Conservation (phyloP, 257 asterid species). For the Capsicum rhomboideum region DNA sequence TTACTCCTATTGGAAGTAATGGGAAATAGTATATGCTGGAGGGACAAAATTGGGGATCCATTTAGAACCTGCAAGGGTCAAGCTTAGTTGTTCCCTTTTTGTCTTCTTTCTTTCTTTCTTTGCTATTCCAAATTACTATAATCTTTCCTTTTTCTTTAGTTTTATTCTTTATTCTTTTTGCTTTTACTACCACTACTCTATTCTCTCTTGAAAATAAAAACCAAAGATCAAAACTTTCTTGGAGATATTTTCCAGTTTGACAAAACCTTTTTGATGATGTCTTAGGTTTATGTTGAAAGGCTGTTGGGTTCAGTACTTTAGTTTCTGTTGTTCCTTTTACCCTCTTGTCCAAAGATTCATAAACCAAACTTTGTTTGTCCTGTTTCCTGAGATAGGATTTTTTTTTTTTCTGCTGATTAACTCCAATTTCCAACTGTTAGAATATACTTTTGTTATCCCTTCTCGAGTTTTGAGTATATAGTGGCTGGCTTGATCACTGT, state of each 20-base stretch:
- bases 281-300: background rate
- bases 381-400: background rate
- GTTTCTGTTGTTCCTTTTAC: background rate
- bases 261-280: background rate
- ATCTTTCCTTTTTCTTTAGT: background rate
- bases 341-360: background rate
- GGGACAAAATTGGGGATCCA: background rate
- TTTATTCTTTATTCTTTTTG: background rate
- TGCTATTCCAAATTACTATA: background rate
- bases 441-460: background rate
- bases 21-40: background rate
- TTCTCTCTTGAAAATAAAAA: background rate
- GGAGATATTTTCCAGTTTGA: background rate
- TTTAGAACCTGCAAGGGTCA: background rate
- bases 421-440: background rate
- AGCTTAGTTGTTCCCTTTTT: background rate
- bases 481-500: background rate
- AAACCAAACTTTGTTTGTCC: constrained; percentile 3
- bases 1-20: too few species aligned
- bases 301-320: background rate
- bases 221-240: background rate
- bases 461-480: background rate
- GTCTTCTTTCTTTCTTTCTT: background rate
- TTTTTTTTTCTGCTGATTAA: background rate
- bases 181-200: background rate